Evolutionary conservation across 1,139 yeast genomes (phyloP), one percentile per base, ranked within the genome.

Genomic region (Geotrichum carabidarum): DNA sequence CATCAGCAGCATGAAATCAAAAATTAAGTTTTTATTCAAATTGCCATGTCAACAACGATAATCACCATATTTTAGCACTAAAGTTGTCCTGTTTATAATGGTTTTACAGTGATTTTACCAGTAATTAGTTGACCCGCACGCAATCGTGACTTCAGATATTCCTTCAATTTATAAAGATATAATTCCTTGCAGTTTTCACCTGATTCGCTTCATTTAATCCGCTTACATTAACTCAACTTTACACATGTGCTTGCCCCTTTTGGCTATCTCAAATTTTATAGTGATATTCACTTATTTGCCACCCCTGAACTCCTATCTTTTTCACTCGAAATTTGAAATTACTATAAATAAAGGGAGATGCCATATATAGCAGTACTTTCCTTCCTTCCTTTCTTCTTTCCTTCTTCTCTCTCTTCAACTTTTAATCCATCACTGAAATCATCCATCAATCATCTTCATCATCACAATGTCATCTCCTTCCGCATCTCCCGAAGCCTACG

Each of bases 271-370:
- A 5, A 14, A 6, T 44, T 34, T 32, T 44, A 44, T 44, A 44
- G 40, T 7, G 36, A 44, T 44, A 34, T 31, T 8, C 1, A 5
- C 5, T 2, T 22, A n/a, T 14, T 44, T 44, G 48, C 48, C 48
- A 44, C 48, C 48, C 48, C 48, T 44, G 48, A 44, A 17, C 30
- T 15, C 31, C 48, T 43, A 12, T 30, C 32, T 43, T 43, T n/a
- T n/a, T 8, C 32, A 22, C 14, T 41, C 22, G 3, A 18, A n/a
- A 30, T 14, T n/a, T 32, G 38, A 44, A 32, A 32, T 44, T 32
- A 31, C 46, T 38, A 27, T 47, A 31, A 15, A 32, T 35, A 17
- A 8, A 32, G 27, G n/a, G n/a, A 31, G 12, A 22, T 15, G 8
- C 8, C 43, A 49, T 49, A 49, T 37, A 49, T 15, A 15, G 15